These are phyloP conservation scores for Symbiodinium pilosum DNA, from an alignment of 73 alveolate species.

Conservation along the genomic window DNA sequence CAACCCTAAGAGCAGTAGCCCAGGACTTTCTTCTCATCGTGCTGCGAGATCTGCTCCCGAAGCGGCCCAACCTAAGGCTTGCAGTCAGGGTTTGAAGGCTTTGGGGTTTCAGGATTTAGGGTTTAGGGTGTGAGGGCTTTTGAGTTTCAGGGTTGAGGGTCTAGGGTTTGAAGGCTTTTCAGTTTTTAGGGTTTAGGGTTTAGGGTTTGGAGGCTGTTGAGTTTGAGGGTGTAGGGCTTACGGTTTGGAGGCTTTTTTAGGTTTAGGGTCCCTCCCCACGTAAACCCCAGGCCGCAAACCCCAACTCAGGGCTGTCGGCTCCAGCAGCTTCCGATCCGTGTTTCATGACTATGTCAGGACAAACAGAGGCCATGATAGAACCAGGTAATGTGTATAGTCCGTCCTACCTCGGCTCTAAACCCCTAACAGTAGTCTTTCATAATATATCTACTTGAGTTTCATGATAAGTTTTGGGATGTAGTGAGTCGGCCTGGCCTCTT, in stretches of 20 bases:
- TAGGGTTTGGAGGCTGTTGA: neutral
- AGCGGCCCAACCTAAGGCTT: conserved; percentile 96
- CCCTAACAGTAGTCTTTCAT: too few relatives aligned
- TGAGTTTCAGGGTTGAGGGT: neutral
- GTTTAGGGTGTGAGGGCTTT: neutral
- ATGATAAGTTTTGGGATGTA: neutral
- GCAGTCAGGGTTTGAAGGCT: neutral
- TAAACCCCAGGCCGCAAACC: neutral
- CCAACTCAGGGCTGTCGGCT: too few relatives aligned
- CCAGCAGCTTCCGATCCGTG: too few relatives aligned
- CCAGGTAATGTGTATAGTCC: too few relatives aligned
- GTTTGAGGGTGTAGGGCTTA: neutral
- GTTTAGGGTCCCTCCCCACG: too few relatives aligned
- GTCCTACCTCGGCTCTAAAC: too few relatives aligned
- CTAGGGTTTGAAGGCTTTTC: neutral
- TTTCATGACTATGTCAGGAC: too few relatives aligned
- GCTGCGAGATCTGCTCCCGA: conserved; percentile 96
- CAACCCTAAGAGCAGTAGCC: neutral
- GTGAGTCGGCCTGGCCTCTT: neutral
- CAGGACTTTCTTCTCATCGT: conserved; percentile 97
- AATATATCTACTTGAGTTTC: too few relatives aligned
- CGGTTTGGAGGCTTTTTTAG: neutral
- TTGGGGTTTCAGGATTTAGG: neutral
- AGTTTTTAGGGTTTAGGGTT: neutral
- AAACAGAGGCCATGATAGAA: too few relatives aligned